Evolutionary conservation across 768 basidiomycete genomes (phyloP), one percentile per base, ranked within the genome.

Genomic region (Russula lepida): DNA sequence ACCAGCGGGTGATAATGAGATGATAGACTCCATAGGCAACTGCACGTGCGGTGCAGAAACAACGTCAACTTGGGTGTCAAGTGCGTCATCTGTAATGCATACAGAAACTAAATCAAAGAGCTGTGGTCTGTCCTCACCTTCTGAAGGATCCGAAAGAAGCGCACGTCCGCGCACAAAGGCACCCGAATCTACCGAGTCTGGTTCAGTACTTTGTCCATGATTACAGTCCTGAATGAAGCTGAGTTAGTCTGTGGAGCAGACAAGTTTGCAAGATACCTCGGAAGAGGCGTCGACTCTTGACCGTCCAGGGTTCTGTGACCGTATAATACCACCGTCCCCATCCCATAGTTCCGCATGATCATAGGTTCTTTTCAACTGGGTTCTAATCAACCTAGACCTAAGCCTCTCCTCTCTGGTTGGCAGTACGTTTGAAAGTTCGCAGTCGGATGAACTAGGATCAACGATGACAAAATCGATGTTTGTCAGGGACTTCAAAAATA

Each of bases 391-490:
- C 55, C 32, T 43, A 46, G 44, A 58, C 27, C 12, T 39, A 21
- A 27, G 35, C 32, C 62, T 58, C 30, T 63, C 62, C 19, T 46
- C 57, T 48, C 57, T 58, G 13, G 62, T 63, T 3, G 49, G 52
- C 9, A 63, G 37, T 4, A 63, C 52, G 49, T 58, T 58, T 44
- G 47, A 54, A 23, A 49, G 19, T 12, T 13, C 46, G 19, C 25
- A 2, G n/a, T 54, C 47, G n/a, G 43, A 19, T 33, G 37, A 21
- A 43, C n/a, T 23, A 23, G n/a, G 37, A 48, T 48, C 46, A 33
- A 43, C 12, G 30, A 46, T 43, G 19, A 32, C 46, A 19, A n/a
- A 21, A 35, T 54, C 37, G 30, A 13, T 27, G 17, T 41, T 27
- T 33, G 37, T 23, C 7, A 32, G 37, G 15, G 52, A 30, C 39